A percentile compares a stretch with the other conserved stretches of the same genome.
Evolutionary conservation across 441 rosid species (phyloP).

Genomic region (Erysimum cheiri): DNA sequence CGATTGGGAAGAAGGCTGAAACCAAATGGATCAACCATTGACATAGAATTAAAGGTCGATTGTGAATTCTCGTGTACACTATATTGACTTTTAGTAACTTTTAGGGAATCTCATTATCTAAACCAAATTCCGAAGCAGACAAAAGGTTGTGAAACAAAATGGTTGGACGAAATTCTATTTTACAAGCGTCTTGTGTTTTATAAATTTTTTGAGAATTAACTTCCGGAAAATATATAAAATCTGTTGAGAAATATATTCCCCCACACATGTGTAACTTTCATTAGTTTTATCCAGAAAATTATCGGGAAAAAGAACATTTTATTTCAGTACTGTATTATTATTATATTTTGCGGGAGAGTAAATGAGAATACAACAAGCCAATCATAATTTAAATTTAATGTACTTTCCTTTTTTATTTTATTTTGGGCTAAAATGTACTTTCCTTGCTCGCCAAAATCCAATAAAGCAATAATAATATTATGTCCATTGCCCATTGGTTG

Average conservation of each 20-base stretch:
- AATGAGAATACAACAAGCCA: background rate
- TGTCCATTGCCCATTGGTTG: background rate
- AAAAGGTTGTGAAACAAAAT: conserved; percentile 14
- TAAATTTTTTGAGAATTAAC: background rate
- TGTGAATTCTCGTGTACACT: conserved; percentile 23
- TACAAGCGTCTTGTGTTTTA: background rate
- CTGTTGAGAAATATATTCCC: conserved; percentile 1
- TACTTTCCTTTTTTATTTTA: background rate
- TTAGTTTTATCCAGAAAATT: background rate
- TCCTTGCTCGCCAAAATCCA: background rate
- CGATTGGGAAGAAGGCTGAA: conserved; percentile 39
- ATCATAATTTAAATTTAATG: background rate
- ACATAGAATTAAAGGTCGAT: conserved; percentile 14
- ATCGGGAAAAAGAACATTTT: background rate
- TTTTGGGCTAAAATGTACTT: no score
- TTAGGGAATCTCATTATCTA: conserved; percentile 2
- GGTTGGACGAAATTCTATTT: conserved; percentile 1
- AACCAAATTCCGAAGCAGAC: conserved; percentile 5
- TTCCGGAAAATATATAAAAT: background rate
- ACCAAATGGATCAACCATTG: conserved; percentile 2
- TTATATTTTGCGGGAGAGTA: background rate
- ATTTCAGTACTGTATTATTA: conserved; percentile 1
- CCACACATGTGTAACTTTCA: background rate
- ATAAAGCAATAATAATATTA: background rate
- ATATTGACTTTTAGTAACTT: background rate